Evolutionary conservation across 2,329 filamentous ascomycete species (phyloP).

Genomic region (Bipolaris sorokiniana): DNA sequence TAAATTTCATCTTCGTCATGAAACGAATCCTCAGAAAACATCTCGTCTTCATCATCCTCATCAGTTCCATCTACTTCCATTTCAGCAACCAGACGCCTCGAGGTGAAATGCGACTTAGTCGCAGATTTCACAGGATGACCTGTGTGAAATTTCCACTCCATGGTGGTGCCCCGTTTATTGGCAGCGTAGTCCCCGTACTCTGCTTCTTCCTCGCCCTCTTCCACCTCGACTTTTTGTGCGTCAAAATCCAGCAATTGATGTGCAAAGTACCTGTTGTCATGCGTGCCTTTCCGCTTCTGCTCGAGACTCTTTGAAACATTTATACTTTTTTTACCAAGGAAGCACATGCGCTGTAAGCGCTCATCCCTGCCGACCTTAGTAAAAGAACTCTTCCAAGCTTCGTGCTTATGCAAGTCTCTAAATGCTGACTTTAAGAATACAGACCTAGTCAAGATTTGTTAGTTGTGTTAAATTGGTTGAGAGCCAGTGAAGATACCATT

Average conservation of each 20-base stretch:
- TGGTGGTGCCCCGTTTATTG: neutral
- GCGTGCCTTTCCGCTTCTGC: slow-evolving; percentile 24
- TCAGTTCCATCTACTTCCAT: neutral
- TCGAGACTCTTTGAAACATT: slow-evolving; percentile 19
- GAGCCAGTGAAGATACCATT: slow-evolving; percentile 19
- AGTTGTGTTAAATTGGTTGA: neutral
- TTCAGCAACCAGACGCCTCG: neutral
- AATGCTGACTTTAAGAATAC: slow-evolving; percentile 41
- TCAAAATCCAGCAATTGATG: slow-evolving; percentile 35
- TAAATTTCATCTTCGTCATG: slow-evolving; percentile 1
- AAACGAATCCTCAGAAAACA: neutral
- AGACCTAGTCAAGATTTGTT: slow-evolving; percentile 16
- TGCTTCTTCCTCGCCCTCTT: slow-evolving; percentile 43
- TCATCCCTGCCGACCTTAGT: slow-evolving; percentile 26
- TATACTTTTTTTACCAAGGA: slow-evolving; percentile 23
- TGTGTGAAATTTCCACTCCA: too few species aligned
- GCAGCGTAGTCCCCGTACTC: slow-evolving; percentile 25
- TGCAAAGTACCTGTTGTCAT: slow-evolving; percentile 33
- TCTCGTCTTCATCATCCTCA: slow-evolving; percentile 3
- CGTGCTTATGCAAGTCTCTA: slow-evolving; percentile 21
- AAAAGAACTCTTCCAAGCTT: slow-evolving; percentile 30
- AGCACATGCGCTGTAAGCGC: slow-evolving; percentile 33
- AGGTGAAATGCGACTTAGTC: neutral
- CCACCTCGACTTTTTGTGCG: slow-evolving; percentile 28
- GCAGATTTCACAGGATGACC: neutral